Base-by-base conservation (phyloP, 2,329 filamentous ascomycete genomes). In the Penicillium sp. region DNA sequence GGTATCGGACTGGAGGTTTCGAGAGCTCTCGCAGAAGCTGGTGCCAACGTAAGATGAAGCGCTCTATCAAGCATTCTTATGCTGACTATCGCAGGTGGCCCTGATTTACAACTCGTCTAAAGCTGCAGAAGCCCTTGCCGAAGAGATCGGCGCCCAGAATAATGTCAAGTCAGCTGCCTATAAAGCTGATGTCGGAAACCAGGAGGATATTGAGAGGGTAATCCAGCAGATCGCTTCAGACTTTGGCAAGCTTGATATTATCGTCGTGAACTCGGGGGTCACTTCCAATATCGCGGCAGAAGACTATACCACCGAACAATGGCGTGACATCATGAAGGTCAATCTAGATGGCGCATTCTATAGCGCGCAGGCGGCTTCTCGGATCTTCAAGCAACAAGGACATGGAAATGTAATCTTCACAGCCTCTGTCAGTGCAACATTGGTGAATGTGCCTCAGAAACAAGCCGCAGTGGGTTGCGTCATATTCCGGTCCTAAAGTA, bases 251-350 rank as follows among this genome's bases (percentile, higher is more conserved):
- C 64, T 76, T 8, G 69, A 74, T 46, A 70, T 77, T 45, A 63
- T 76, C 32, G 66, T 77, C 29, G 74, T 69, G n/a, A 76, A 75
- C 57, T 72, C 73, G 0, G 74, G 74, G 1, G 69, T 72, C 22
- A 61, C 62, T 29, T 55, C 61, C 2, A 62, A 64, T 4, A 57
- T 67, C 48, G 58, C 69, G 0, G 69, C 66, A 10, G 64, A 69
- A 8, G 64, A 73, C 15, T 72, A 71, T 50, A 69, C 68, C 0
- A 42, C 63, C 4, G 62, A 65, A 13, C 63, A 71, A 51, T 74
- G 66, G 65, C 65, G 63, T 15, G 62, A 68, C 51, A 71, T 71
- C 40, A 66, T 69, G 55, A 57, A 61, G 21, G 64, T 71, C 9
- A 72, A 72, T 43, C 55, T 71, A 3, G 65, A 71, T 44, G 68